Evolutionary conservation across 2,329 filamentous ascomycete genomes (phyloP).

Genomic region (Anisogramma anomala): DNA sequence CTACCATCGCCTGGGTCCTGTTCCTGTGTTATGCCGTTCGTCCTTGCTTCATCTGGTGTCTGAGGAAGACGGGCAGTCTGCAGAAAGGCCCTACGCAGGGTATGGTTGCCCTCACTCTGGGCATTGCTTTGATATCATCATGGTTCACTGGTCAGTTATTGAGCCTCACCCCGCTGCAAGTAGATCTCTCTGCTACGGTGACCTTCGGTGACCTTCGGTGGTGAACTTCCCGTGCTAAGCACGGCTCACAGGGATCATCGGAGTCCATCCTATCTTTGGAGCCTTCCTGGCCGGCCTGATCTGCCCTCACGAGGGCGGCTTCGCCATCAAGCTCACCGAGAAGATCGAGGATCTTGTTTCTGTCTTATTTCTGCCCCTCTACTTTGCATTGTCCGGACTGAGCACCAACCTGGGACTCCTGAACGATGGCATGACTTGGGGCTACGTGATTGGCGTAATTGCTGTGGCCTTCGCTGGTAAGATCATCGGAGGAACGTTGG

Average conservation of each 20-base stretch:
- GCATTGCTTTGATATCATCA: constrained; percentile 66
- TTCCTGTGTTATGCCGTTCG: constrained; percentile 63
- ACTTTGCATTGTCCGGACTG: constrained; percentile 85
- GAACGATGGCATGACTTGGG: constrained; percentile 74
- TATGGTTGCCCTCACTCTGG: constrained; percentile 69
- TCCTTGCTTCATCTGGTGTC: constrained; percentile 62
- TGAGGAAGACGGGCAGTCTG: constrained; percentile 63
- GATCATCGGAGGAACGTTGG: constrained; percentile 68
- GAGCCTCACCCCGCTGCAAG: background rate
- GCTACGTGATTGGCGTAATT: constrained; percentile 75
- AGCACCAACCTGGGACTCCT: constrained; percentile 80
- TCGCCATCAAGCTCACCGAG: constrained; percentile 81
- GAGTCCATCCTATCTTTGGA: constrained; percentile 89
- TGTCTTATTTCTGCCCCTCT: constrained; percentile 75
- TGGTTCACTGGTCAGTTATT: constrained; percentile 57
- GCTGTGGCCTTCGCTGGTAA: constrained; percentile 75
- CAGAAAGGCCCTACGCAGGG: constrained; percentile 81
- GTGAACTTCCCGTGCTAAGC: background rate
- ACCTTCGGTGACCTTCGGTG: constrained; percentile 1
- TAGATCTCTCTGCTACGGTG: too few species aligned
- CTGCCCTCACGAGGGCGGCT: constrained; percentile 79
- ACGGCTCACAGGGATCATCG: constrained; percentile 52
- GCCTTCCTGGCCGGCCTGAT: constrained; percentile 84
- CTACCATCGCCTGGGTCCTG: constrained; percentile 61
- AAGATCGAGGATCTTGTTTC: constrained; percentile 89